Conservation (phyloP, 176 grass and related monocot species). For the Chrysopogon serrulatus region DNA sequence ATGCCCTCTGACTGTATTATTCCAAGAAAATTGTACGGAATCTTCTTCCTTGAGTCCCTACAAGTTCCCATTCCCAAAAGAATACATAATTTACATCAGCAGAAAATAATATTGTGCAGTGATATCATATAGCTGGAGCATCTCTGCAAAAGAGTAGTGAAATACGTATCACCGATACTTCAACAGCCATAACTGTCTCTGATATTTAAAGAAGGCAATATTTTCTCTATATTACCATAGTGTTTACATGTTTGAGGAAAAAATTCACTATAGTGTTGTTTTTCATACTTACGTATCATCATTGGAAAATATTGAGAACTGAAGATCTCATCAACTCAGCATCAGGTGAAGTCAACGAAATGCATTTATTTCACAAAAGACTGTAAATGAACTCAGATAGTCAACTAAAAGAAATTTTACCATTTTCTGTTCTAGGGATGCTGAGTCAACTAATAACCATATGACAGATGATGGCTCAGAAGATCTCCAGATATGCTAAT, state of each 20-base stretch:
- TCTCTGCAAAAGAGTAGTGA: background rate
- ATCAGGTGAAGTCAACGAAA: conserved; percentile 30
- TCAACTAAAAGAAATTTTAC: conserved; percentile 26
- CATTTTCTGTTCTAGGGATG: conserved; percentile 25
- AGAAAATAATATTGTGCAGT: background rate
- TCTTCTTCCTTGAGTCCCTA: background rate
- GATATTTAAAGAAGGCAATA: background rate
- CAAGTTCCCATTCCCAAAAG: background rate
- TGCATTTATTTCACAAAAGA: background rate
- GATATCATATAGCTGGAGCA: background rate
- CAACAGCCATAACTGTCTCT: background rate
- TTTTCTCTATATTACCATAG: background rate
- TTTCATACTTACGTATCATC: background rate
- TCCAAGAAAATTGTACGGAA: background rate
- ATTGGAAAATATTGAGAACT: background rate
- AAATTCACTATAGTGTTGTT: background rate
- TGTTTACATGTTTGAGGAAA: background rate
- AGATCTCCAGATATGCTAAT: conserved; percentile 33
- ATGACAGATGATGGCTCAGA: conserved; percentile 14
- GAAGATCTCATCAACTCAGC: background rate
- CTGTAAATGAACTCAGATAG: conserved; percentile 10
- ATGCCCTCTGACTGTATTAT: background rate
- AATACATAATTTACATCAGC: conserved; percentile 1
- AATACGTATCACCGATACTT: background rate
- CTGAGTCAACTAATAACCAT: conserved; percentile 32